phyloP scores from a whole-genome alignment of 163 green algal genomes.

The Scenedesmus sp. region DNA sequence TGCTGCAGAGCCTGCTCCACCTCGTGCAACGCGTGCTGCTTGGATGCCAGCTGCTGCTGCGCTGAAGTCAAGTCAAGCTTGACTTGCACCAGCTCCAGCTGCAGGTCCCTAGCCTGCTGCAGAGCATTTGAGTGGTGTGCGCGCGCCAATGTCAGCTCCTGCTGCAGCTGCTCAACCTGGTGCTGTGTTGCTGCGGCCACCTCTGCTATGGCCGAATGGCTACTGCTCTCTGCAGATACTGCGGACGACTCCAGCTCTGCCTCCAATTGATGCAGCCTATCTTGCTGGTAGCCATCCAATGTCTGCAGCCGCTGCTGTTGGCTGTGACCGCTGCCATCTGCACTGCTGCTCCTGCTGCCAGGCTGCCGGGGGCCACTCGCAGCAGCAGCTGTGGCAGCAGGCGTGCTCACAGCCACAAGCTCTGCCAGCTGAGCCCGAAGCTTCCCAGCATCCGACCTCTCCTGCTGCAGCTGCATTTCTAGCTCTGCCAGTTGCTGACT shows the following conservation, averaged over 20 bases:
- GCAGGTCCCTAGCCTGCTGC: background rate
- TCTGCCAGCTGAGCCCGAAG: background rate
- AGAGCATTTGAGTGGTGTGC: background rate
- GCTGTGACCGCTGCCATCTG: background rate
- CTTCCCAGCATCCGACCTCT: background rate
- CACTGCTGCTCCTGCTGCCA: background rate
- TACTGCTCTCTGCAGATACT: background rate
- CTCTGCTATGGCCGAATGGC: background rate
- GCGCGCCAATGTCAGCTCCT: background rate
- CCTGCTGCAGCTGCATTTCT: conserved; percentile 29
- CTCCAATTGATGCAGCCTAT: background rate
- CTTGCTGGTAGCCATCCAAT: background rate
- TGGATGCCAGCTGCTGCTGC: background rate
- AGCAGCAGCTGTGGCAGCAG: background rate
- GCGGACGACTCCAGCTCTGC: background rate
- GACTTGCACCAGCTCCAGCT: background rate
- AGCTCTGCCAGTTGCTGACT: background rate
- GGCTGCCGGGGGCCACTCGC: background rate
- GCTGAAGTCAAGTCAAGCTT: background rate
- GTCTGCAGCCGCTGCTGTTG: background rate
- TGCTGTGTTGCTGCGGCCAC: conserved; percentile 2
- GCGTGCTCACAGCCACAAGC: background rate
- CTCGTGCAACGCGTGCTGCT: conserved; percentile 14
- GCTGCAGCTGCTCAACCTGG: conserved; percentile 3
- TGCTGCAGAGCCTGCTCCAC: background rate